Conservation (phyloP, 768 basidiomycete genomes). For the Saitozyma sp. region DNA sequence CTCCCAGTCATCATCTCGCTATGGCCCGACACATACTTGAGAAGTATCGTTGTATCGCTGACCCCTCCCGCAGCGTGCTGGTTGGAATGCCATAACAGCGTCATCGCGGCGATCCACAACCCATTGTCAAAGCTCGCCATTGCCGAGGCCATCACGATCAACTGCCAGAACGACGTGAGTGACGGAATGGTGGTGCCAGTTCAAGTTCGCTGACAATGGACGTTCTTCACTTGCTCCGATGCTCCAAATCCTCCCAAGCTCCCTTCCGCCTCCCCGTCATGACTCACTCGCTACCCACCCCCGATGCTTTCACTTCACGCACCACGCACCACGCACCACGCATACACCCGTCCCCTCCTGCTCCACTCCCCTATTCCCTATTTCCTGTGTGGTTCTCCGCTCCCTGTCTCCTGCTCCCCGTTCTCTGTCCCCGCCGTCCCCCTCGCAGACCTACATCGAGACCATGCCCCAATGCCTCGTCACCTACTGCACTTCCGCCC, state of each 20-base stretch:
- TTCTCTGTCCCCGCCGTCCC: too few species aligned
- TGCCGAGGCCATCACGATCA: slow-evolving; percentile 14
- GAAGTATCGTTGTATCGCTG: neutral
- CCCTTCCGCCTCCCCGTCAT: neutral
- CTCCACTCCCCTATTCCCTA: too few species aligned
- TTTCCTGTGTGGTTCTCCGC: too few species aligned
- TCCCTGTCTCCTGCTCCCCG: too few species aligned
- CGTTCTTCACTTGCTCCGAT: too few species aligned
- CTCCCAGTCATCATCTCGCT: too few species aligned
- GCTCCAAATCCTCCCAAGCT: neutral
- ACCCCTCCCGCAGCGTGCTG: slow-evolving; percentile 14
- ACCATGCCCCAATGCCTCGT: slow-evolving; percentile 26
- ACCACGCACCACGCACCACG: slow-evolving; percentile 3
- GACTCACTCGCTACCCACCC: too few species aligned
- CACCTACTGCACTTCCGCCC: slow-evolving; percentile 23
- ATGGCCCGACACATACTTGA: too few species aligned
- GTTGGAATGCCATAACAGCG: slow-evolving; percentile 14
- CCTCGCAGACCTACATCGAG: slow-evolving; percentile 9
- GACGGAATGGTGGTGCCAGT: neutral
- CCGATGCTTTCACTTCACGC: too few species aligned
- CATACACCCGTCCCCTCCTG: neutral
- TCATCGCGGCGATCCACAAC: slow-evolving; percentile 8
- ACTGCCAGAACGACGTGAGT: slow-evolving; percentile 21
- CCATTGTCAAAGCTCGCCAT: slow-evolving; percentile 4
- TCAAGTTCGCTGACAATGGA: too few species aligned